These are phyloP conservation scores for Trichoderma lentiforme DNA, from an alignment of 2,329 filamentous ascomycete genomes.

Conservation along the genomic window DNA sequence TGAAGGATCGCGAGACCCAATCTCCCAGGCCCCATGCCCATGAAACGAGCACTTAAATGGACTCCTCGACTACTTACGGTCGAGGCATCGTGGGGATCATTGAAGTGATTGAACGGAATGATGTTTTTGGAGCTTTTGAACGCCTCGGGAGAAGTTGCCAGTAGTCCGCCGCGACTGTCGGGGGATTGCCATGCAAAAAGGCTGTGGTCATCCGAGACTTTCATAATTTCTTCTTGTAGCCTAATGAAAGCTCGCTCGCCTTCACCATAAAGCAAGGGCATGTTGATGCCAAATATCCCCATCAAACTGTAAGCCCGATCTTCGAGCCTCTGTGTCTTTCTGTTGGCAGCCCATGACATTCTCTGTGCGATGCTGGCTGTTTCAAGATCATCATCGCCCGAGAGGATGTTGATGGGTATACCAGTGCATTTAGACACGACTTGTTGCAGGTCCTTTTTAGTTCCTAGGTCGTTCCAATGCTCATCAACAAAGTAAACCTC, in stretches of 20 bases:
- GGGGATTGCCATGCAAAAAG: slow-evolving; percentile 2
- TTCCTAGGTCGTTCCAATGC: background rate
- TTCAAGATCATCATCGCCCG: slow-evolving; percentile 2
- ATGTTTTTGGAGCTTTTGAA: background rate
- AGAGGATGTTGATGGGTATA: slow-evolving; percentile 4
- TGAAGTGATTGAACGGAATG: background rate
- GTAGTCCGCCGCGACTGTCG: background rate
- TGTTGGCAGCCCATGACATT: slow-evolving; percentile 28
- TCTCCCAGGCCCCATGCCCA: background rate
- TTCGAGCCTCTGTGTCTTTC: slow-evolving; percentile 26
- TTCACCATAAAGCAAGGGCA: slow-evolving; percentile 32
- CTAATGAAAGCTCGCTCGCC: slow-evolving; percentile 26
- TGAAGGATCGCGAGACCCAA: background rate
- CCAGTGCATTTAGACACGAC: background rate
- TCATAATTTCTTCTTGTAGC: slow-evolving; percentile 17
- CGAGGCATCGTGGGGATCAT: background rate
- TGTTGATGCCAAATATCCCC: slow-evolving; percentile 31
- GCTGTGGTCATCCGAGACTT: background rate
- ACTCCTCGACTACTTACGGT: slow-evolving; percentile 1
- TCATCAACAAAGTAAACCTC: background rate
- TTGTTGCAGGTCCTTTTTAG: background rate
- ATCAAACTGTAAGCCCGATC: slow-evolving; percentile 31
- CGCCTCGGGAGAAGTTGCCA: slow-evolving; percentile 1
- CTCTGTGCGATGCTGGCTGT: slow-evolving; percentile 20
- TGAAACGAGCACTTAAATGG: background rate